Conservation (phyloP, 78 protist species). For the Paulinella micropora region DNA sequence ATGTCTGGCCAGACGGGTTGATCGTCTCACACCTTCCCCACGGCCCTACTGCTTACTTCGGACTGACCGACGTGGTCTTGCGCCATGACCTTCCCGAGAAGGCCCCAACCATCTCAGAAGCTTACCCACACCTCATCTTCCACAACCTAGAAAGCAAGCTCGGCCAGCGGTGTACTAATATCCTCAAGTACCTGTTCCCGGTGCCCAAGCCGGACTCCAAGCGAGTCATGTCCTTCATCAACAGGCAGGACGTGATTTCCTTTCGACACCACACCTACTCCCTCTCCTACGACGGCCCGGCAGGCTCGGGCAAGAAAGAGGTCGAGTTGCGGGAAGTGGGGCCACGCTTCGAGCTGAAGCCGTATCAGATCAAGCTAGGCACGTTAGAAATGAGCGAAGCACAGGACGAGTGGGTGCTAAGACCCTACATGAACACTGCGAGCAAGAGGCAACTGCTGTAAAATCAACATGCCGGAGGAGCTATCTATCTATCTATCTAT, state of each 20-base stretch:
- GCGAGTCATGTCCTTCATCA: conserved; percentile 80
- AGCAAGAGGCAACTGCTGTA: not conserved
- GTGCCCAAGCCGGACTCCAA: conserved; percentile 49
- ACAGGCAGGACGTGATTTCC: conserved; percentile 75
- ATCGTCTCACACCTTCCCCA: conserved; percentile 89
- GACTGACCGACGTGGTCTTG: conserved; percentile 67
- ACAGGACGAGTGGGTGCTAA: conserved; percentile 83
- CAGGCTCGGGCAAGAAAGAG: no score
- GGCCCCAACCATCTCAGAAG: conserved; percentile 43
- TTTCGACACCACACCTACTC: conserved; percentile 55
- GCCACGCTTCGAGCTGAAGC: conserved; percentile 87
- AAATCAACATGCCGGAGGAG: no score
- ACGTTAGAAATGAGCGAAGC: conserved; percentile 76
- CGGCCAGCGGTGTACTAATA: conserved; percentile 30
- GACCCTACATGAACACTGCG: conserved; percentile 8
- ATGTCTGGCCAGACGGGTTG: no score
- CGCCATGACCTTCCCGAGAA: conserved; percentile 76
- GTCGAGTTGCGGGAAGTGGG: conserved; percentile 79
- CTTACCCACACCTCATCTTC: conserved; percentile 88
- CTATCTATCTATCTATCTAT: no score
- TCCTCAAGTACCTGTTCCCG: conserved; percentile 89
- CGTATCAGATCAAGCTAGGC: conserved; percentile 77
- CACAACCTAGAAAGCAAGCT: conserved; percentile 67
- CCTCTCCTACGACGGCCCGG: no score
- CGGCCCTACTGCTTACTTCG: conserved; percentile 97